phyloP scores from a whole-genome alignment of 306 rosid genomes.

The Arachis hypogaea region DNA sequence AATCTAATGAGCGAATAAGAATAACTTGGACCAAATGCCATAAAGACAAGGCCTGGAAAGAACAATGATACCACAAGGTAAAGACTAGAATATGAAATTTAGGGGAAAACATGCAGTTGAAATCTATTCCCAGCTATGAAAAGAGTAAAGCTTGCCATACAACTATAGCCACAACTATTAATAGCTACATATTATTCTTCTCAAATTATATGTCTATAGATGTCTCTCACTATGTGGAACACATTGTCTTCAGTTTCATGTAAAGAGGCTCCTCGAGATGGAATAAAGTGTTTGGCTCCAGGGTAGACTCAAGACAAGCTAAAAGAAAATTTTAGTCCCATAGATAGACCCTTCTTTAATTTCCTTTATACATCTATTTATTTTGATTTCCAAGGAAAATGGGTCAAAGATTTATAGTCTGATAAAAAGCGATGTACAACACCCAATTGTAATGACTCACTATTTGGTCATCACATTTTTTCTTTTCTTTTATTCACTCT shows the following conservation, averaged over 20 bases:
- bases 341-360: too few relatives aligned
- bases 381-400: too few relatives aligned
- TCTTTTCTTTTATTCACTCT: background rate
- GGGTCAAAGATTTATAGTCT: too few relatives aligned
- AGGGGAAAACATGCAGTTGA: constrained; percentile 24
- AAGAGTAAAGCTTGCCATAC: constrained; percentile 28
- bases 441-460: too few relatives aligned
- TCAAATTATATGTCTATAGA: constrained; percentile 2
- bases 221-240: constrained; percentile 9
- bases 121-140: constrained; percentile 11
- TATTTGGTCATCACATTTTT: too few relatives aligned
- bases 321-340: background rate
- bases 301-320: background rate
- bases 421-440: too few relatives aligned
- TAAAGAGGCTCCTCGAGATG: constrained; percentile 1
- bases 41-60: constrained; percentile 76
- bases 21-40: constrained; percentile 97
- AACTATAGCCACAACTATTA: constrained; percentile 1
- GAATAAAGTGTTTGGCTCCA: background rate
- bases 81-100: constrained; percentile 29
- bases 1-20: constrained; percentile 89
- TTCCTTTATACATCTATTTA: too few relatives aligned
- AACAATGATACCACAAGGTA: constrained; percentile 38
- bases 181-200: constrained; percentile 6
- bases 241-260: constrained; percentile 13